phyloP scores from a whole-genome alignment of 768 basidiomycete genomes.

The Cyclocybe aegerita region DNA sequence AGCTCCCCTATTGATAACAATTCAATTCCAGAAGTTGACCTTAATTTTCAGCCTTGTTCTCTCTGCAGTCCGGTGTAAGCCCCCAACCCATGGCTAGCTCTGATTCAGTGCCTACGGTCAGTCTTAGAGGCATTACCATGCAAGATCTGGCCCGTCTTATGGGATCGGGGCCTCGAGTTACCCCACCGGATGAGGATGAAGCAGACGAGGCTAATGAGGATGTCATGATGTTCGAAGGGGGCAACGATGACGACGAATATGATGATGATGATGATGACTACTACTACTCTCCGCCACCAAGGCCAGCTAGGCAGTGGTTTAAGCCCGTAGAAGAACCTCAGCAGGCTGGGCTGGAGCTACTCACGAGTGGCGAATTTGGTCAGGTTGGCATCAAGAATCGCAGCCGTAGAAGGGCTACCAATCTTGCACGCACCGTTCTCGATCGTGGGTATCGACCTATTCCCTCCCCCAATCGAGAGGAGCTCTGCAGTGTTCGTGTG shows the following conservation, averaged over 20 bases:
- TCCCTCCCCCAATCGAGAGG: conserved; percentile 45
- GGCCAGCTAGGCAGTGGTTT: conserved; percentile 22
- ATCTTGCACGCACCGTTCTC: conserved; percentile 48
- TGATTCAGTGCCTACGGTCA: conserved; percentile 13
- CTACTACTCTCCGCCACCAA: conserved; percentile 13
- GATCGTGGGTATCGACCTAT: conserved; percentile 37
- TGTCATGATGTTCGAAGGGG: conserved; percentile 11
- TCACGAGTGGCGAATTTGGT: conserved; percentile 82
- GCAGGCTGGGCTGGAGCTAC: conserved; percentile 59
- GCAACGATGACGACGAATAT: conserved; percentile 33
- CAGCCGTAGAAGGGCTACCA: conserved; percentile 39
- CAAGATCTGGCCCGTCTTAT: conserved; percentile 31
- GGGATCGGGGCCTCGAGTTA: conserved; percentile 17
- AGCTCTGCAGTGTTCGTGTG: conserved; percentile 50
- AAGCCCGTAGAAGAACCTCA: conserved; percentile 55
- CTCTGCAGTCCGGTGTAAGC: conserved; percentile 26
- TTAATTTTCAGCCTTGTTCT: conserved; percentile 27
- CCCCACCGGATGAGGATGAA: conserved; percentile 25
- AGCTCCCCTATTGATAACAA: conserved; percentile 1
- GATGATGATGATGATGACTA: conserved; percentile 40
- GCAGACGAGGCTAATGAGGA: conserved; percentile 34
- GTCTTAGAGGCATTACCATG: conserved; percentile 28
- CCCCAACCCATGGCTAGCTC: conserved; percentile 8
- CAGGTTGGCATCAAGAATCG: conserved; percentile 51
- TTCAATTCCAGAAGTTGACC: background rate